Conservation (phyloP, 345 rosid genomes). For the Populus ilicifolia region DNA sequence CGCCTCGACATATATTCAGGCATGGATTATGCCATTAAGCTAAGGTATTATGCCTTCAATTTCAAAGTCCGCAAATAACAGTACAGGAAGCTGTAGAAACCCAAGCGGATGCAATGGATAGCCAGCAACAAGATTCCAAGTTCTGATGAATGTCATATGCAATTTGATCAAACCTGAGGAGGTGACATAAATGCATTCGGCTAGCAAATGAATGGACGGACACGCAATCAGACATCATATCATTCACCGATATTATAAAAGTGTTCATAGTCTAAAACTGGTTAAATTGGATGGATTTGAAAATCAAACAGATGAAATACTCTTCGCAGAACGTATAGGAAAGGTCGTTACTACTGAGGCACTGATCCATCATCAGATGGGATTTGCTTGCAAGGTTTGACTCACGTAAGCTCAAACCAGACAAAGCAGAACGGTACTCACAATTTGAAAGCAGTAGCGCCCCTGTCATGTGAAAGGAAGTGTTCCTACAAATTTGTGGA, state of each 20-base stretch:
- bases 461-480: background rate
- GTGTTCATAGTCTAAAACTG: constrained; percentile 22
- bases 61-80: background rate
- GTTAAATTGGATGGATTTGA: constrained; percentile 47
- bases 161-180: background rate
- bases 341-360: constrained; percentile 25
- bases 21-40: background rate
- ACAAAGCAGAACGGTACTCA: background rate
- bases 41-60: background rate
- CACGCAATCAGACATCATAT: background rate
- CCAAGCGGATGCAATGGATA: background rate
- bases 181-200: background rate
- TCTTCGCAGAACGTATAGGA: constrained; percentile 27
- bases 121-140: background rate
- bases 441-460: background rate
- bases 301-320: constrained; percentile 24
- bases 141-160: background rate
- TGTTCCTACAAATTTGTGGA: background rate
- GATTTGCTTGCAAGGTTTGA: constrained; percentile 9
- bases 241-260: background rate
- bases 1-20: background rate
- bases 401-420: background rate
- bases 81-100: background rate
- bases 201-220: background rate
- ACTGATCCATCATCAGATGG: constrained; percentile 24